Evolutionary conservation across 2,329 filamentous ascomycete species (phyloP).

Genomic region (Talaromyces sp.): DNA sequence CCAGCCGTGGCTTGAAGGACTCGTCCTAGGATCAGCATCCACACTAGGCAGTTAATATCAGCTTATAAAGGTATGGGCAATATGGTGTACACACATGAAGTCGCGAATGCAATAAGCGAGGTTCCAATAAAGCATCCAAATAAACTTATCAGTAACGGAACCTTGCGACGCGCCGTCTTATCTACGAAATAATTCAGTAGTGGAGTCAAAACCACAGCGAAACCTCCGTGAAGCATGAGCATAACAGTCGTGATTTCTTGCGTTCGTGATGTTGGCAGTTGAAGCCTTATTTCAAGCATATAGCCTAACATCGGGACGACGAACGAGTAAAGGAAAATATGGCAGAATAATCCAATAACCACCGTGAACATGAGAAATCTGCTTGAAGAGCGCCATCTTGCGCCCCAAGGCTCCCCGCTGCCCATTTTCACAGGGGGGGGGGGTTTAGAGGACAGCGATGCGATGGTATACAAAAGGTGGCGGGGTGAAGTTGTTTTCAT

Average conservation of each 20-base stretch:
- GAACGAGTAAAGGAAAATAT: conserved; percentile 28
- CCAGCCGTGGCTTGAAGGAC: conserved; percentile 27
- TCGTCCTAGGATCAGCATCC: conserved; percentile 22
- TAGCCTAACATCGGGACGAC: conserved; percentile 28
- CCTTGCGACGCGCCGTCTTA: conserved; percentile 5
- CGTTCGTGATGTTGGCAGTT: conserved; percentile 18
- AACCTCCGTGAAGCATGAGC: conserved; percentile 21
- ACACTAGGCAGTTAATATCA: too few species aligned
- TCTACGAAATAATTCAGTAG: conserved; percentile 18
- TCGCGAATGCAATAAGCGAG: conserved; percentile 10
- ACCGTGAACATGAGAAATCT: too few species aligned
- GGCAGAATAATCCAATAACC: too few species aligned
- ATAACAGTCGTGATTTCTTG: conserved; percentile 20
- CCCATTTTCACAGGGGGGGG: too few species aligned
- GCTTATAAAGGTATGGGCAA: too few species aligned
- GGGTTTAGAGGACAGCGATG: too few species aligned
- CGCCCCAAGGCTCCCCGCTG: too few species aligned
- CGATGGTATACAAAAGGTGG: too few species aligned
- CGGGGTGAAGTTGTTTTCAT: too few species aligned
- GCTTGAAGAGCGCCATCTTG: too few species aligned
- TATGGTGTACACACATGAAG: neutral
- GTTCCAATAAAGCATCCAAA: conserved; percentile 15
- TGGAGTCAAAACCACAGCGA: conserved; percentile 17
- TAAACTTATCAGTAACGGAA: conserved; percentile 15
- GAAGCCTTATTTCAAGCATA: conserved; percentile 24